Evolutionary conservation across 2,329 filamentous ascomycete genomes (phyloP), one percentile per base, ranked within the genome.

Genomic region (Tolypocladium endophyticum): DNA sequence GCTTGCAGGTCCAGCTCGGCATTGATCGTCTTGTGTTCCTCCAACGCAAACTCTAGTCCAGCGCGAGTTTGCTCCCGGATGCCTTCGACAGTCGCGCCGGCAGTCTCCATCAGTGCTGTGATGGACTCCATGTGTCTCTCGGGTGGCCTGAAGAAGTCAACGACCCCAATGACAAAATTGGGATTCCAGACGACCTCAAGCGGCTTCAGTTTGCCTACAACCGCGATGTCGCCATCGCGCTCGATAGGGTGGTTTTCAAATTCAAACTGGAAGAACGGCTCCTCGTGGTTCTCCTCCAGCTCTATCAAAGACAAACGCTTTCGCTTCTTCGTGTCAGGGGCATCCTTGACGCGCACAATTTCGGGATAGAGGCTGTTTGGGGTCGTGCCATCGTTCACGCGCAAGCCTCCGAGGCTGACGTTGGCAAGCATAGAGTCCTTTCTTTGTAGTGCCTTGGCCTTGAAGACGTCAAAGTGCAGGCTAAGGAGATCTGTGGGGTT

Each of bases 51-150:
- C 73, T 99, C 92, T 39, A 99, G 83, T 33, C 94, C 93, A 56
- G 94, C 93, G 71, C 95, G 85, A 5, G 95, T 99, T 75, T 99
- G 95, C 71, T 97, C 92, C 39, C 95, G 85, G 61, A 99, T 80
- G 9, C 92, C 93, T 73, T 99, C 93, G 0, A 99, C 93, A 0
- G 94, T 99, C 1, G 93, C 93, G 30, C 94, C 92, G 6, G 94
- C 94, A 55, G 88, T 91, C 73, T 99, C 95, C 86, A 99, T 90
- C 59, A 99, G 81, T 1, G 94, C 95, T 16, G 87, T 89, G 66
- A 99, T 97, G 12, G 94, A 99, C 70, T 99, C 94, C 92, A 99
- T 97, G 71, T 99, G 95, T 57, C 92, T 84, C 72, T 97, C 92
- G 0, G 94, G 95, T 0, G 94, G 94, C 63, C 93, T 88, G 79